Evolutionary conservation across 257 asterid species (phyloP), one percentile per base, ranked within the genome.

Genomic region (Linaria vulgaris): DNA sequence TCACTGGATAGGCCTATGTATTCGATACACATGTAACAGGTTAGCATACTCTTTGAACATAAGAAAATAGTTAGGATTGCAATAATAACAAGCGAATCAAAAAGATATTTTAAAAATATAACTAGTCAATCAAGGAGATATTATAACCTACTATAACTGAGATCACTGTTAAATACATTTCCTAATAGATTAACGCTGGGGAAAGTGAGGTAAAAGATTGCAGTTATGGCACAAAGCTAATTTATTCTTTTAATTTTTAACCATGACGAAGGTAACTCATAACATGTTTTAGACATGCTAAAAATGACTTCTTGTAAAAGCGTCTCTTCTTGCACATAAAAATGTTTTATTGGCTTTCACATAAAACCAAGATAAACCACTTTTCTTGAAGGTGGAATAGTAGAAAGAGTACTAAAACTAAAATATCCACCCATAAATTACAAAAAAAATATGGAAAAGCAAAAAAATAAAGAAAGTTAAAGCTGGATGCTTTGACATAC

Each of bases 1-100:
- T 68, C 62, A 79, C 78, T 20, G 91, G 86, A 76, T 88, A 88
- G 38, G 91, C 94, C 98, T 86, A 77, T 44, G 61, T 44, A 67
- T 56, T 50, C 25, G 67, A 30, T 49, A 61, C 53, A 70, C 27
- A 64, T 3, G 43, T 61, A 71, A 74, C 12, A 58, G 61, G 27
- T 76, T 56, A 72, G 67, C 21, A 74, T 52, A 53, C 41, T 41
- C 43, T 53, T 46, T 56, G 60, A 38, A 46, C 39, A 54, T 24
- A 14, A 37, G n/a, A 59, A 16, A 58, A 22, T 2, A n/a, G 7
- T 67, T 67, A 45, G 34, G 72, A 70, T 46, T 56, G 64, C 68
- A 58, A 37, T 34, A 34, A 25, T 24, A 64, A 57, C 59, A 47
- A 14, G 24, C 46, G 45, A 56, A n/a, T 9, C 47, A 47, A 56